Evolutionary conservation across 2,329 filamentous ascomycete species (phyloP), one percentile per base, ranked within the genome.

Genomic region (Sporothrix inflata): DNA sequence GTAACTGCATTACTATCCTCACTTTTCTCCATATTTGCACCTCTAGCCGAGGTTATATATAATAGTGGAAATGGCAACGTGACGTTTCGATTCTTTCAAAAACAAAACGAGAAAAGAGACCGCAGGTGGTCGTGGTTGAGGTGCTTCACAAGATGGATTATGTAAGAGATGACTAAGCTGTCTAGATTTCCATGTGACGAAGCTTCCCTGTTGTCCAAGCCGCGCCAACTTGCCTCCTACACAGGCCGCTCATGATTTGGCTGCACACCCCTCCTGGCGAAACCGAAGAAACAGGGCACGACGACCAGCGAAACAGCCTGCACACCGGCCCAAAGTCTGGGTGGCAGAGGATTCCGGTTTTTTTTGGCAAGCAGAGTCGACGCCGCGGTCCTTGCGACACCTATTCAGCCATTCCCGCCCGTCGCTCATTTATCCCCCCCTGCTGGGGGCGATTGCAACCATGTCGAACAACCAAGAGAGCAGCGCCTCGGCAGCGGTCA

Each of bases 381-480:
- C 40, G 40, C 40, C 40, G 40, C 40, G 40, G 9, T 42, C 40
- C 8, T 65, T 65, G n/a, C 60, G n/a, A 45, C 60, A 38, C 30
- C 7, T 30, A 11, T 21, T n/a, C 49, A 34, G 49, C n/a, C 49
- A 53, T 24, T 21, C 12, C 49, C 49, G n/a, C n/a, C 24, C 49
- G 4, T 38, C 30, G 21, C 30, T 30, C 55, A 60, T 21, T 40
- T 55, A 55, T 30, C 24, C 49, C 47, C 19, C 53, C 55, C 30
- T 40, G 16, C 16, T 19, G 19, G 16, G 55, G 19, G 30, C 38
- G 14, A 27, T n/a, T 66, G 63, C 42, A 47, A 34, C 42, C 21
- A 66, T 66, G 63, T 49, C 63, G 63, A 49, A 34, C 42, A 66
- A 34, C 42, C 63, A 49, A 7, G 63, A 49, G 57, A 16, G 60